Base-by-base conservation (phyloP, 2,329 filamentous ascomycete species). In the Hymenoscyphus linearis region DNA sequence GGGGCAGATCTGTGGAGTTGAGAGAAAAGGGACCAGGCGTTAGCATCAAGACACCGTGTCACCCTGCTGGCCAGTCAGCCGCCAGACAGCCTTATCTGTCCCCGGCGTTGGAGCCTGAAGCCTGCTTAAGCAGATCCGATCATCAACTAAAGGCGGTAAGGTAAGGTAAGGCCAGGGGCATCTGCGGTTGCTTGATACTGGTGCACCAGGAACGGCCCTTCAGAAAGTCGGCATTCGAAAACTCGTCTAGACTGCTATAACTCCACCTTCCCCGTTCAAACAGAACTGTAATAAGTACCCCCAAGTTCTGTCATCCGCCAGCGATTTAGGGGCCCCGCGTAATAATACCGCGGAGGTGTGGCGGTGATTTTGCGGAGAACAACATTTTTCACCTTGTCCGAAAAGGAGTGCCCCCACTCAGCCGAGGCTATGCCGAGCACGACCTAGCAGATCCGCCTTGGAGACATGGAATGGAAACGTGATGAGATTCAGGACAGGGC, bases 291-390 rank as follows among this genome's bases (percentile, higher is more conserved):
- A 47, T 22, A 25, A 27, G 25, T 7, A 47, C 9, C 12, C 9
- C 10, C 5, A 53, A 13, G 14, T 9, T 26, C 50, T 27, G 26
- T 53, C 50, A n/a, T 26, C 18, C 10, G 25, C 25, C 50, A 31
- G 13, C 25, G 25, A 7, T 14, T 16, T 14, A 34, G 50, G 26
- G 50, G 50, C 25, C 25, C 27, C 50, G 50, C 22, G 31, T 27
- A 34, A 53, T 27, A 34, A 53, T 31, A 53, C n/a, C 25, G 50
- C 25, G 50, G 27, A 53, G 27, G 50, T 31, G 50, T 53, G 50
- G 50, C 50, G 50, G 50, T 53, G 50, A 53, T 53, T 53, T 53
- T 53, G 50, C 50, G 50, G 50, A 53, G 50, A 53, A 31, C 27
- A 27, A 14, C 7, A 53, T 26, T 27, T 52, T 53, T 53, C 27